Evolutionary conservation across 225 moss, liverwort and hornwort genomes (phyloP).

Genomic region (Asterella californica): DNA sequence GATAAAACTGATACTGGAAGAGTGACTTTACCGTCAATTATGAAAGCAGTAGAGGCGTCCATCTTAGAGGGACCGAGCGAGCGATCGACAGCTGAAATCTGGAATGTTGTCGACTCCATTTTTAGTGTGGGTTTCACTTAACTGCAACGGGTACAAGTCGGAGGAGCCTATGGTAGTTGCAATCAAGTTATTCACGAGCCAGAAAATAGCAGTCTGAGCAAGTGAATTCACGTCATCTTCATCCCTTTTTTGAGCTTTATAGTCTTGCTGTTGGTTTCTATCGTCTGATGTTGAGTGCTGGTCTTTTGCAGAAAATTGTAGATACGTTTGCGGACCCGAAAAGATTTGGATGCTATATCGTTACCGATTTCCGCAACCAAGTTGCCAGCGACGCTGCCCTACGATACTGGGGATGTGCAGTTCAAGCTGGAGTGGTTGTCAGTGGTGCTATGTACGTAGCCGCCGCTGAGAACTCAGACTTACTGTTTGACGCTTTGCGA

Average conservation of each 20-base stretch:
- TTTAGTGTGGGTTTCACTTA: constrained; percentile 40
- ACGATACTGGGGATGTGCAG: constrained; percentile 95
- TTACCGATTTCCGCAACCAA: constrained; percentile 56
- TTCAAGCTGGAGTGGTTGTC: constrained; percentile 77
- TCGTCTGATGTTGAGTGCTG: background rate
- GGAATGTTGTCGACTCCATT: constrained; percentile 67
- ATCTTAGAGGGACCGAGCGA: constrained; percentile 56
- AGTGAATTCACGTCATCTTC: background rate
- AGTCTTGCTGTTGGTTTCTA: background rate
- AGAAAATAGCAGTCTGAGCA: background rate
- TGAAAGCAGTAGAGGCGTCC: constrained; percentile 65
- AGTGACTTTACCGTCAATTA: constrained; percentile 77
- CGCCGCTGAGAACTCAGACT: constrained; percentile 26
- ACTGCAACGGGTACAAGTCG: background rate
- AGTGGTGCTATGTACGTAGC: constrained; percentile 60
- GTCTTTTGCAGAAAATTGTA: constrained; percentile 54
- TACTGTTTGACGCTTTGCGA: constrained; percentile 27
- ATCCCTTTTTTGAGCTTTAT: background rate
- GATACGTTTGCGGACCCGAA: constrained; percentile 67
- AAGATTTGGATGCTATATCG: constrained; percentile 75
- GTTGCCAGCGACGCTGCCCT: constrained; percentile 72
- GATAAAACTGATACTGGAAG: constrained; percentile 97
- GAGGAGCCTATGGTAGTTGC: background rate
- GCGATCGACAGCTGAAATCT: constrained; percentile 80
- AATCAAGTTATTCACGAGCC: background rate